Evolutionary conservation across 2,329 filamentous ascomycete genomes (phyloP).

Genomic region (Sporothrix protearum): DNA sequence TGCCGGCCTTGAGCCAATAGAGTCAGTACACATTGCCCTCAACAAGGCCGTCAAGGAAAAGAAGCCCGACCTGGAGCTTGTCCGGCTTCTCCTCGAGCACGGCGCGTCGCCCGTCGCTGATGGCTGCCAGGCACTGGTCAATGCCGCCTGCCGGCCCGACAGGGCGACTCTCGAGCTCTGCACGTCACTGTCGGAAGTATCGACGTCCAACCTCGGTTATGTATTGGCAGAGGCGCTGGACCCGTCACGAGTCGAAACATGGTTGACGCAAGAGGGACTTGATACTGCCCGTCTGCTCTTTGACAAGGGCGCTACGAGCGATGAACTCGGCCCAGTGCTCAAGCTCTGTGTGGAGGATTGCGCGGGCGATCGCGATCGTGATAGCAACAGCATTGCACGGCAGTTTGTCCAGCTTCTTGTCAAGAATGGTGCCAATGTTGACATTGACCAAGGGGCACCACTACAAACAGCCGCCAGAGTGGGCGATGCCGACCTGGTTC

Average conservation of each 20-base stretch:
- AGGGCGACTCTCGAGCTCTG: constrained; percentile 42
- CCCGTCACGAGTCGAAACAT: constrained; percentile 39
- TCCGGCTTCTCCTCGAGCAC: constrained; percentile 47
- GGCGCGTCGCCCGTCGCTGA: constrained; percentile 53
- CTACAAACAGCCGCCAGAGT: constrained; percentile 52
- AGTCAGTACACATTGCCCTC: constrained; percentile 50
- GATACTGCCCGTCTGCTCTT: constrained; percentile 48
- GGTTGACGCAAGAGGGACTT: constrained; percentile 49
- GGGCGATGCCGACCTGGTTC: constrained; percentile 49
- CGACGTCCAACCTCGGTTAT: constrained; percentile 43
- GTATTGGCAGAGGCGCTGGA: constrained; percentile 47
- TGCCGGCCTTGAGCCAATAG: constrained; percentile 47
- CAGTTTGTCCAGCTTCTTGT: constrained; percentile 46
- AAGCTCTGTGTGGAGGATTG: constrained; percentile 44
- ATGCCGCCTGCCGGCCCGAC: constrained; percentile 44
- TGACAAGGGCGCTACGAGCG: constrained; percentile 46
- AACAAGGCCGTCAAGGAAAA: constrained; percentile 51
- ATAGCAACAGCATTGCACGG: constrained; percentile 41
- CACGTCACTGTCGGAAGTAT: constrained; percentile 36
- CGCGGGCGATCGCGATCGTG: constrained; percentile 35
- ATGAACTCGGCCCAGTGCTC: constrained; percentile 46
- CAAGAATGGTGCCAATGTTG: constrained; percentile 44
- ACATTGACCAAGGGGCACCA: constrained; percentile 51
- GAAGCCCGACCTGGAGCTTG: constrained; percentile 46
- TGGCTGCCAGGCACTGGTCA: constrained; percentile 51